Evolutionary conservation across 306 rosid species (phyloP).

Genomic region (Ormosia semicastrata): DNA sequence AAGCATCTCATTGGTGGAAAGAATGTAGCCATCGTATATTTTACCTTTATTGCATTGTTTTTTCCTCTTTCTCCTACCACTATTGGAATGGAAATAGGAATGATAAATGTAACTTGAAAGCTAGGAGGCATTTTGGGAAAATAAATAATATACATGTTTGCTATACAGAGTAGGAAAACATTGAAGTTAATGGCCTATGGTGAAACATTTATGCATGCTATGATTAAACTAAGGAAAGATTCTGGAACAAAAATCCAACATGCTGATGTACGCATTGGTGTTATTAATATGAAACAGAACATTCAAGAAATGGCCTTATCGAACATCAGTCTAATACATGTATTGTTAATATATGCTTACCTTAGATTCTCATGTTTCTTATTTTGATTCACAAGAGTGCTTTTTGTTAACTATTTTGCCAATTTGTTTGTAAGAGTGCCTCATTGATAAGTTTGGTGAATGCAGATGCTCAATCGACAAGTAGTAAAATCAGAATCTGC

Average conservation of each 20-base stretch:
- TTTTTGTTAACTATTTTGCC: constrained; percentile 14
- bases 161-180: neutral
- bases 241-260: neutral
- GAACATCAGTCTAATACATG: neutral
- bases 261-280: neutral
- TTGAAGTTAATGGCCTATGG: neutral
- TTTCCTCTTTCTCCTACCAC: neutral
- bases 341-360: neutral
- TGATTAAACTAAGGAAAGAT: constrained; percentile 3
- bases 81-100: neutral
- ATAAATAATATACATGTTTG: neutral
- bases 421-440: constrained; percentile 10
- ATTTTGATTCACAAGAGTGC: neutral
- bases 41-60: neutral
- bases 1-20: neutral
- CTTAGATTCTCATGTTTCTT: constrained; percentile 21
- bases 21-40: neutral
- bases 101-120: neutral
- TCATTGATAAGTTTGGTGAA: constrained; percentile 25
- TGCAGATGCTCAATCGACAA: constrained; percentile 89
- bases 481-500: constrained; percentile 96
- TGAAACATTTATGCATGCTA: neutral
- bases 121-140: neutral
- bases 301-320: constrained; percentile 1
- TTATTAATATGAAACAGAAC: neutral